Evolutionary conservation across 2,329 filamentous ascomycete genomes (phyloP).

Genomic region (Elsinoe necatrix): DNA sequence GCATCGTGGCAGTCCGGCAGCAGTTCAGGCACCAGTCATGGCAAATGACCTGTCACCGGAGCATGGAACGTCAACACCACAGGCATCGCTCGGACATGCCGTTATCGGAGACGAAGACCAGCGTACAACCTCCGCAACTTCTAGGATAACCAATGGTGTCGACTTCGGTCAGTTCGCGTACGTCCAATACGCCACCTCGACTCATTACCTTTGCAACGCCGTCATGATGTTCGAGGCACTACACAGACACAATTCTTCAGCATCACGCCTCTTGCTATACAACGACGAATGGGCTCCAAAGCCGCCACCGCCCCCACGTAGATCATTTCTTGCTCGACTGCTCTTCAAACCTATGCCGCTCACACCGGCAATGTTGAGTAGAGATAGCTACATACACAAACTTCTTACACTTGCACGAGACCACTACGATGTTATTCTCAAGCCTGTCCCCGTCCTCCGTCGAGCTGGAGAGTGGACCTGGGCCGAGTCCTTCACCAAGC

Average conservation of each 20-base stretch:
- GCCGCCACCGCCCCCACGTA: neutral
- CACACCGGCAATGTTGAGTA: neutral
- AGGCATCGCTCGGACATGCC: neutral
- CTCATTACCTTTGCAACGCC: constrained; percentile 37
- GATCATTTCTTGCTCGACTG: neutral
- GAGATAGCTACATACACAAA: constrained; percentile 5
- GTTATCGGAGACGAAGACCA: neutral
- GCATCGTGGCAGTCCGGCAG: neutral
- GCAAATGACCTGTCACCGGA: neutral
- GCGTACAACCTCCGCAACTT: neutral
- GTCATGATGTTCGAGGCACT: constrained; percentile 39
- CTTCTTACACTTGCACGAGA: constrained; percentile 35
- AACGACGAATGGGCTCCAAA: constrained; percentile 30
- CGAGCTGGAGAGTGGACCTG: constrained; percentile 38
- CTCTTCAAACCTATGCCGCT: neutral
- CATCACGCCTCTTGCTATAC: constrained; percentile 40
- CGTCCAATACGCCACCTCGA: constrained; percentile 37
- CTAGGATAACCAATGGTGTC: constrained; percentile 19
- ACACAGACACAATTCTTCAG: constrained; percentile 34
- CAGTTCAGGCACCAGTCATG: neutral
- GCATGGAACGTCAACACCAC: neutral
- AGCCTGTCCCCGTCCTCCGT: constrained; percentile 36
- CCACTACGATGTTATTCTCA: constrained; percentile 42
- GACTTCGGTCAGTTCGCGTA: constrained; percentile 37
- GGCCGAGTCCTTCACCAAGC: constrained; percentile 58